phyloP scores from a whole-genome alignment of 106 monocot species.

The Allium sativum region DNA sequence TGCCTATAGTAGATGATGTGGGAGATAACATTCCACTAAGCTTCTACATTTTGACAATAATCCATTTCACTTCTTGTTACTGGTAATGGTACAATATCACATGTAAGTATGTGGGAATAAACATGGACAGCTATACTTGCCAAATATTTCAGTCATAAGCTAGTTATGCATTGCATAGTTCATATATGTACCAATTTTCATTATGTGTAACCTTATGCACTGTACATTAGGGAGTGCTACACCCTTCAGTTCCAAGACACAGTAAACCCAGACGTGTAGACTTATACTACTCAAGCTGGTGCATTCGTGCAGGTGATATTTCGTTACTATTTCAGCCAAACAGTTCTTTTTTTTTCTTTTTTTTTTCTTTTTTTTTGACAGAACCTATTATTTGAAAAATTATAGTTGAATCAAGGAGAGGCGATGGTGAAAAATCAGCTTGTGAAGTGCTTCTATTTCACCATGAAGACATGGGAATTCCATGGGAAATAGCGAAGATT shows the following conservation, averaged over 20 bases:
- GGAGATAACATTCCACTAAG: too few species aligned
- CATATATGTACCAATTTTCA: too few species aligned
- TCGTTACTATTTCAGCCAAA: neutral
- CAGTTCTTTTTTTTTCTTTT: neutral
- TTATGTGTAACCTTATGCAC: too few species aligned
- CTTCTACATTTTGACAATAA: too few species aligned
- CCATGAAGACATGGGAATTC: slow-evolving; percentile 95
- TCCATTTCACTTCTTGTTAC: too few species aligned
- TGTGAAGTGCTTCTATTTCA: slow-evolving; percentile 92
- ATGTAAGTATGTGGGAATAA: too few species aligned
- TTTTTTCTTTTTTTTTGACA: too few species aligned
- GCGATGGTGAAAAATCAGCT: slow-evolving; percentile 48
- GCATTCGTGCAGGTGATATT: slow-evolving; percentile 69
- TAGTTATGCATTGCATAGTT: too few species aligned
- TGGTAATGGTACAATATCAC: too few species aligned
- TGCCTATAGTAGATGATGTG: too few species aligned
- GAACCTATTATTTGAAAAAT: neutral
- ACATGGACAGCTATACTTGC: too few species aligned
- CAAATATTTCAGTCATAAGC: too few species aligned
- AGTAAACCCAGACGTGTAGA: slow-evolving; percentile 88
- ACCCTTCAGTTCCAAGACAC: slow-evolving; percentile 39
- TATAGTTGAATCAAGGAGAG: slow-evolving; percentile 55
- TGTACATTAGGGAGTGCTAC: slow-evolving; percentile 55
- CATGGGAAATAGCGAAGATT: slow-evolving; percentile 77
- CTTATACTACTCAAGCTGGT: slow-evolving; percentile 89